Conservation (phyloP, 2,329 filamentous ascomycete genomes). For the Colletotrichum costaricense region DNA sequence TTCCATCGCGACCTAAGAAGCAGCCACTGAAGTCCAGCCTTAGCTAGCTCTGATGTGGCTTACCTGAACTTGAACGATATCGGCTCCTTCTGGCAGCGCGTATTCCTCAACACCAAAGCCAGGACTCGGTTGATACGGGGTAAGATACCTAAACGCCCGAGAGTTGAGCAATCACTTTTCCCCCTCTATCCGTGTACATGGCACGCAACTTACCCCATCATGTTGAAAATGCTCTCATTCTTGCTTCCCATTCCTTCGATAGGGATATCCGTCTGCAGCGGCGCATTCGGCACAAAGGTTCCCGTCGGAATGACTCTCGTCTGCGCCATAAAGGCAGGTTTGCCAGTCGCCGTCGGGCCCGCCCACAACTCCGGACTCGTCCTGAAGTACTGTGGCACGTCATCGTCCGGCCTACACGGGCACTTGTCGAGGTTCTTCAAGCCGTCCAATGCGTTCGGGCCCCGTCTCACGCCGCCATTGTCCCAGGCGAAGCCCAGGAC, state of each 20-base stretch:
- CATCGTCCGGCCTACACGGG: conserved; percentile 45
- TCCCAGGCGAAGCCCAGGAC: conserved; percentile 46
- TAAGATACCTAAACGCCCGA: conserved; percentile 59
- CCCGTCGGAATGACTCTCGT: conserved; percentile 74
- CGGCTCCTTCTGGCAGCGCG: conserved; percentile 72
- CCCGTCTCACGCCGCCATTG: conserved; percentile 25
- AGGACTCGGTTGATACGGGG: conserved; percentile 76
- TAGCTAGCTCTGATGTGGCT: conserved; percentile 20
- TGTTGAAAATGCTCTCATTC: conserved; percentile 75
- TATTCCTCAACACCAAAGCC: conserved; percentile 83
- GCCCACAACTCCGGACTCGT: conserved; percentile 69
- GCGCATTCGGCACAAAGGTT: conserved; percentile 75
- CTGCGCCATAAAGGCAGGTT: conserved; percentile 76
- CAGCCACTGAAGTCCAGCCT: background rate
- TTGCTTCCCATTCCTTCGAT: conserved; percentile 68
- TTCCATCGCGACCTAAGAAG: background rate
- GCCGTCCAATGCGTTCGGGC: conserved; percentile 34
- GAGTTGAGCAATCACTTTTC: background rate
- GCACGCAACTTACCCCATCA: conserved; percentile 64
- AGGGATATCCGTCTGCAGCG: conserved; percentile 77
- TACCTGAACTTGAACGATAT: conserved; percentile 74
- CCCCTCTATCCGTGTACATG: background rate
- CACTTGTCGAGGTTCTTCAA: conserved; percentile 39
- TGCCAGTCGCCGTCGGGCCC: conserved; percentile 78
- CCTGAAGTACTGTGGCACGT: conserved; percentile 72